Evolutionary conservation across 169 alveolate species (phyloP).

Genomic region (Cryptosporidium bovis): DNA sequence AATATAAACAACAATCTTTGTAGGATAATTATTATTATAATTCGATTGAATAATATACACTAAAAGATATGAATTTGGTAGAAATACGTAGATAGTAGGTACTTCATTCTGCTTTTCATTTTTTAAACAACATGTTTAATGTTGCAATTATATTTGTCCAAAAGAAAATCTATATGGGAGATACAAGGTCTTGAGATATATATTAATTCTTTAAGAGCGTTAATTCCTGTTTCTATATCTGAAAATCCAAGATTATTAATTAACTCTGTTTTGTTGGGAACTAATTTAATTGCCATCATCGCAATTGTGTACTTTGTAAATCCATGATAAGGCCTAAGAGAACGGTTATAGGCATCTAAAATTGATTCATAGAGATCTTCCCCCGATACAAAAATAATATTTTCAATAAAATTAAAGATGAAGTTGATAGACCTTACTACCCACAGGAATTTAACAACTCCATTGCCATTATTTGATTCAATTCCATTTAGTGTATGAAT

Average conservation of each 20-base stretch:
- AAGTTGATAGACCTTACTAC: constrained; percentile 52
- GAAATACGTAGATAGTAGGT: too few species aligned
- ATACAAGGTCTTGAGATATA: constrained; percentile 59
- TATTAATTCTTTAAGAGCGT: neutral
- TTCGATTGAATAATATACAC: too few species aligned
- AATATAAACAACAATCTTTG: neutral
- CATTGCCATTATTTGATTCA: constrained; percentile 4
- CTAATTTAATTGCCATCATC: constrained; percentile 24
- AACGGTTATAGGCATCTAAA: constrained; percentile 31
- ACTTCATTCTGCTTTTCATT: too few species aligned
- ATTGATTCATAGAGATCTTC: constrained; percentile 17
- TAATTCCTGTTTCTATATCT: constrained; percentile 8
- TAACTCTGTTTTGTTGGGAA: constrained; percentile 16
- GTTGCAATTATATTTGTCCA: constrained; percentile 40
- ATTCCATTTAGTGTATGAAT: constrained; percentile 27
- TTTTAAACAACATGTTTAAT: neutral
- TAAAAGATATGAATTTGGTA: too few species aligned
- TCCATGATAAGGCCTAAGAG: constrained; percentile 69
- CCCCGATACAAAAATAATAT: neutral
- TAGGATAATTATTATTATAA: too few species aligned
- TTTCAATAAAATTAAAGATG: constrained; percentile 39
- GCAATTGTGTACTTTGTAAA: constrained; percentile 50
- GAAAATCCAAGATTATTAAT: constrained; percentile 47
- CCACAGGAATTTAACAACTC: constrained; percentile 57
- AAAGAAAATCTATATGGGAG: constrained; percentile 10